Base-by-base conservation (phyloP, 2,329 filamentous ascomycete genomes). In the Cryoendolithus antarcticus region DNA sequence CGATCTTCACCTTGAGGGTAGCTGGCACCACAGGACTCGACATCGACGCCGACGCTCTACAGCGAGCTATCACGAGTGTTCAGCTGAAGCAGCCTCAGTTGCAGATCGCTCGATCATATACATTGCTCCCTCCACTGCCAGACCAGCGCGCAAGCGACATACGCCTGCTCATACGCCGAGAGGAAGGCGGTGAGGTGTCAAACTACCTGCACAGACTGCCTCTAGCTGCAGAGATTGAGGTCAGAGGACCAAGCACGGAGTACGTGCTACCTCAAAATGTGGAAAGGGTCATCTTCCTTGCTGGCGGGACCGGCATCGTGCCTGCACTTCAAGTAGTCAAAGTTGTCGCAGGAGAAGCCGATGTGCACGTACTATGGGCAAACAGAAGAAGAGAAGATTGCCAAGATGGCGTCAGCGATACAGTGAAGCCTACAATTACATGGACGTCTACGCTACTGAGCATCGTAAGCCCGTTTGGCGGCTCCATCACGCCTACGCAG, bases 81-180 rank as follows among this genome's bases (percentile, higher is more conserved):
- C 82, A 95, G 65, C 77, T 94, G 55, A 94, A 93, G 64, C 91
- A 96, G 63, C 91, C 91, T 2, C 80, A 94, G 58, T 64, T 96
- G 41, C 88, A 95, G 62, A 93, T 98, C 50, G 84, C 85, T 32
- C 69, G 91, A 45, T 79, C 86, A 42, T 98, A 98, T 62, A 96
- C 91, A 3, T 86, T 89, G 1, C 66, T 98, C 0, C 89, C 86
- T 0, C 71, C 76, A 0, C 34, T 47, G 3, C 41, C 43, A 10
- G 52, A 46, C 4, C 55, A 61, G 27, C 49, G 53, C 19, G 46
- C 56, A 4, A 54, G 59, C 13, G 59, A 66, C 32, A 44, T 94
- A 39, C 70, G 81, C 6, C 79, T 96, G 44, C 71, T 93, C 44
- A 79, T 96, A 38, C 76, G 88, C n/a, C 73, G 71, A 43, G 77